These are phyloP conservation scores for Omphalotus olearius DNA, from an alignment of 1,284 basidiomycete species.

Conservation along the genomic window DNA sequence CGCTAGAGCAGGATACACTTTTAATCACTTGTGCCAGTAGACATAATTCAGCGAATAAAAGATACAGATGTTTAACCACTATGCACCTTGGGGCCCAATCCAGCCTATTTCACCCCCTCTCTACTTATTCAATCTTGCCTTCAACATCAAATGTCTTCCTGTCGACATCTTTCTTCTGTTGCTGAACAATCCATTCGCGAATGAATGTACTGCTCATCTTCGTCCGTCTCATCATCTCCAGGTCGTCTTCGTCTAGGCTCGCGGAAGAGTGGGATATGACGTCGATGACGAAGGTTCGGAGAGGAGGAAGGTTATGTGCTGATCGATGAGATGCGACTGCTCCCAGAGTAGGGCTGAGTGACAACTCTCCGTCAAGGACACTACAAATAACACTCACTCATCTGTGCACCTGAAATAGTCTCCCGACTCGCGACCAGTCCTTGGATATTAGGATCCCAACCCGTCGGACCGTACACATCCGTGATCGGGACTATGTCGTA, in stretches of 20 bases:
- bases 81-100: background rate
- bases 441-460: conserved; percentile 78
- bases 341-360: background rate
- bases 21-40: no score
- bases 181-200: conserved; percentile 69
- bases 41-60: no score
- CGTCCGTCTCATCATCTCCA: conserved; percentile 61
- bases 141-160: background rate
- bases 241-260: conserved; percentile 58
- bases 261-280: conserved; percentile 71
- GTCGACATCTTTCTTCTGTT: background rate
- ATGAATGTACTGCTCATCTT: conserved; percentile 94
- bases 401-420: conserved; percentile 70
- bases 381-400: conserved; percentile 45
- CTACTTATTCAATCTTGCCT: background rate
- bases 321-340: conserved; percentile 62
- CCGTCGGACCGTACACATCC: conserved; percentile 89
- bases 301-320: conserved; percentile 50
- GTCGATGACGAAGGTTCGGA: conserved; percentile 78
- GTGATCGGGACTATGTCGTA: conserved; percentile 68
- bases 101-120: conserved; percentile 5
- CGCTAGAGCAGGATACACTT: no score
- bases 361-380: background rate
- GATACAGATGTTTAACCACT: background rate
- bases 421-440: conserved; percentile 86